phyloP scores from a whole-genome alignment of 306 rosid genomes.

The Pyrus pyrifolia region DNA sequence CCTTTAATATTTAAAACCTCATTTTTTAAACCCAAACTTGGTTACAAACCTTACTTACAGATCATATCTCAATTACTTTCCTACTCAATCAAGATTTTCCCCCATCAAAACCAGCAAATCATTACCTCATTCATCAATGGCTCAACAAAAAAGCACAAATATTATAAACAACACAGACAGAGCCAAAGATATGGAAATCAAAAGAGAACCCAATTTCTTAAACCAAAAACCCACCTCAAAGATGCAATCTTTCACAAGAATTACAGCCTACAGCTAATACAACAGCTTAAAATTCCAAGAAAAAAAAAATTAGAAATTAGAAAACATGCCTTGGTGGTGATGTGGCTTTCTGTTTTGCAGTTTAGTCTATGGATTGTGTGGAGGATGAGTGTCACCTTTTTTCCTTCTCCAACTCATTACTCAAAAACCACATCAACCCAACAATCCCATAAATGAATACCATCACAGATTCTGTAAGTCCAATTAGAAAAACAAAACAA shows the following conservation, averaged over 20 bases:
- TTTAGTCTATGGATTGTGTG: constrained; percentile 26
- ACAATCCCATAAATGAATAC: constrained; percentile 29
- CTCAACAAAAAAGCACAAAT: neutral
- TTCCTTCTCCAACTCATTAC: constrained; percentile 45
- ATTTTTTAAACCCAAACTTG: neutral
- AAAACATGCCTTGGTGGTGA: constrained; percentile 28
- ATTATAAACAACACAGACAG: neutral
- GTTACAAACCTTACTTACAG: neutral
- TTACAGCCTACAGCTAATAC: constrained; percentile 7
- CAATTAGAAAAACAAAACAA: neutral
- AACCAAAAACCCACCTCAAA: neutral
- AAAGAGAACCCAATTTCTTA: neutral
- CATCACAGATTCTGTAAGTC: constrained; percentile 7
- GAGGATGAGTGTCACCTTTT: constrained; percentile 31
- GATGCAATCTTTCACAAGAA: neutral
- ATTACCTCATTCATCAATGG: neutral
- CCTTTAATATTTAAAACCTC: neutral
- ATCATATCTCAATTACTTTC: neutral
- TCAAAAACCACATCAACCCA: neutral
- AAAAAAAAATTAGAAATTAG: neutral
- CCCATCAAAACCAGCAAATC: neutral
- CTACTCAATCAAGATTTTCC: neutral
- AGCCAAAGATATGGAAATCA: neutral
- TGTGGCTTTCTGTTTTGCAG: constrained; percentile 47
- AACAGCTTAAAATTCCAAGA: neutral